Evolutionary conservation across 345 rosid genomes (phyloP), one percentile per base, ranked within the genome.

Genomic region (Populus tremula): DNA sequence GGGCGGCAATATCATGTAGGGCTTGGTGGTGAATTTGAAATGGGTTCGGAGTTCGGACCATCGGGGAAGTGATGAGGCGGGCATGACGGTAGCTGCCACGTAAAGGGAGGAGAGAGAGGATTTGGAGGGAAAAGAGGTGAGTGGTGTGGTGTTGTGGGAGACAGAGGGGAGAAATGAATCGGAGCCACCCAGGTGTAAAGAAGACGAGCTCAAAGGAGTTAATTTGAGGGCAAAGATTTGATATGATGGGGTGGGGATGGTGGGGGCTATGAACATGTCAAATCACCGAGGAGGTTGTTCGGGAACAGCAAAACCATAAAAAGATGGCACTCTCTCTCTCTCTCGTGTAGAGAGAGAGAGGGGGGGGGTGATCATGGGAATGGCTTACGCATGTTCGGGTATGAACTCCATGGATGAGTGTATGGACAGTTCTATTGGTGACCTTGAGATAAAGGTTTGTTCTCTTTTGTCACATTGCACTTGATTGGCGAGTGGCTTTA

Each of bases 151-250:
- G 9, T 47, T 1, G 79, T 73, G 81, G 81, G 70, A 53, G 76
- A 76, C 80, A 83, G 80, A 68, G 63, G 38, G 76, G 69, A 17
- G 35, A 67, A 69, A 65, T 43, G 25, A 82, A 82, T 80, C 83
- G 13, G 80, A 54, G 45, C 71, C 78, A 62, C 67, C 71, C 81
- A 81, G 69, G 64, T 85, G 81, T 75, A 68, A 7, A 43, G 35
- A 62, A 16, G 11, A 47, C 49, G 9, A n/a, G 61, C 14, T 12
- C 2, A 0, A 8, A 8, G 69, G 59, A 13, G 5, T 35, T 27
- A 27, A 27, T 27, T 67, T 36, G 72, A 56, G 64, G 66, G 61
- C 69, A 75, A 54, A 72, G 76, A 78, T 73, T 39, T 82, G 87
- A 80, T 80, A 67, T 72, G 82, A 82, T 65, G 76, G 17, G 21